These are phyloP conservation scores for Pichia sp. DNA, from an alignment of 1,139 yeast species.

Conservation along the genomic window DNA sequence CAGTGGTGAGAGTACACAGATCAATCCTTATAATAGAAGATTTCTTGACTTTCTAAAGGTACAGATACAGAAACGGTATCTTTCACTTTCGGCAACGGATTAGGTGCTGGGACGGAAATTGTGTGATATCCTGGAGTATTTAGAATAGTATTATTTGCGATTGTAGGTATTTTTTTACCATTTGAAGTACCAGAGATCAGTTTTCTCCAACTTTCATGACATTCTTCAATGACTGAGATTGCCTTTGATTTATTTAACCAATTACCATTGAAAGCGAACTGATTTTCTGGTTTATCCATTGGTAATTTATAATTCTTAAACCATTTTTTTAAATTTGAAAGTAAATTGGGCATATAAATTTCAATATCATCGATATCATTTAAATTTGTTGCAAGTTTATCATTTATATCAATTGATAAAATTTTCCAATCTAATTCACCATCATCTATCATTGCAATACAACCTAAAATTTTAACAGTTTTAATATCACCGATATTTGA, in stretches of 20 bases:
- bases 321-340: slow-evolving; percentile 85
- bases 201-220: slow-evolving; percentile 71
- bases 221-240: slow-evolving; percentile 61
- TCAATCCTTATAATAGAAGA: slow-evolving; percentile 27
- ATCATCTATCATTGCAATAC: slow-evolving; percentile 89
- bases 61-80: slow-evolving; percentile 14
- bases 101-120: not conserved
- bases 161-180: slow-evolving; percentile 31
- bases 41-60: slow-evolving; percentile 19
- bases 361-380: slow-evolving; percentile 81
- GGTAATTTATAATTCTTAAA: slow-evolving; percentile 94
- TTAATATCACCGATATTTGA: slow-evolving; percentile 70
- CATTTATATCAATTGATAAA: slow-evolving; percentile 74
- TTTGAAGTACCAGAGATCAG: slow-evolving; percentile 45
- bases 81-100: not conserved
- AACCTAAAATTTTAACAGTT: slow-evolving; percentile 86
- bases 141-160: slow-evolving; percentile 33
- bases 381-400: slow-evolving; percentile 69
- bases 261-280: slow-evolving; percentile 53
- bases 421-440: slow-evolving; percentile 99
- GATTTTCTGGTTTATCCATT: slow-evolving; percentile 83
- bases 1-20: not conserved
- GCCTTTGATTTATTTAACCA: slow-evolving; percentile 68
- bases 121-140: slow-evolving; percentile 27
- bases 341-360: slow-evolving; percentile 72